These are phyloP conservation scores for Cylindricascospora bacillispora DNA, from an alignment of 1,139 yeast genomes.

Conservation along the genomic window DNA sequence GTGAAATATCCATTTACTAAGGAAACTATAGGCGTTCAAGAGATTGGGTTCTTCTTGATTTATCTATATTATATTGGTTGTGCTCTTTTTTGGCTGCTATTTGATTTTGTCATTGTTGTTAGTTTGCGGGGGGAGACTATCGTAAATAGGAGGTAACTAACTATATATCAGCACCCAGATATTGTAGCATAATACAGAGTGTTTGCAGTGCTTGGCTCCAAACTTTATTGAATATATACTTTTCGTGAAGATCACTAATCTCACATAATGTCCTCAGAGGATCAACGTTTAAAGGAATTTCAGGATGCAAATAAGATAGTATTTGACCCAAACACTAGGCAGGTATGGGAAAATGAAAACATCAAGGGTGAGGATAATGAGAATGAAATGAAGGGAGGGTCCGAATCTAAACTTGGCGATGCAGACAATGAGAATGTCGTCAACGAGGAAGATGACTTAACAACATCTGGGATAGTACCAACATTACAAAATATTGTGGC, in stretches of 20 bases:
- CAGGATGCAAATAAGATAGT: conserved; percentile 25
- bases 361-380: conserved; percentile 17
- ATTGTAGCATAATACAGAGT: too few relatives aligned
- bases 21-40: too few relatives aligned
- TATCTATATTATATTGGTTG: too few relatives aligned
- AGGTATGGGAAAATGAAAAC: conserved; percentile 29
- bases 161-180: too few relatives aligned
- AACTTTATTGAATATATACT: background rate
- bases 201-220: background rate
- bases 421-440: conserved; percentile 2
- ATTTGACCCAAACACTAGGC: conserved; percentile 26
- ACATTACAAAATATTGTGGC: conserved; percentile 96
- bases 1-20: too few relatives aligned
- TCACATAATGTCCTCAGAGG: conserved; percentile 25
- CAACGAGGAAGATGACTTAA: conserved; percentile 36
- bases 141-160: too few relatives aligned
- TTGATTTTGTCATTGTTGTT: too few relatives aligned
- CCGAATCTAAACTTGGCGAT: too few relatives aligned
- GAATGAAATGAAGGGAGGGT: conserved; percentile 5
- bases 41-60: too few relatives aligned
- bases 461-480: conserved; percentile 89
- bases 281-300: conserved; percentile 22
- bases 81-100: too few relatives aligned
- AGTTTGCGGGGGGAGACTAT: too few relatives aligned
- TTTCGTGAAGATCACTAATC: too few relatives aligned